phyloP scores from a whole-genome alignment of 495 filamentous ascomycete genomes.

The Usnea hakonensis region DNA sequence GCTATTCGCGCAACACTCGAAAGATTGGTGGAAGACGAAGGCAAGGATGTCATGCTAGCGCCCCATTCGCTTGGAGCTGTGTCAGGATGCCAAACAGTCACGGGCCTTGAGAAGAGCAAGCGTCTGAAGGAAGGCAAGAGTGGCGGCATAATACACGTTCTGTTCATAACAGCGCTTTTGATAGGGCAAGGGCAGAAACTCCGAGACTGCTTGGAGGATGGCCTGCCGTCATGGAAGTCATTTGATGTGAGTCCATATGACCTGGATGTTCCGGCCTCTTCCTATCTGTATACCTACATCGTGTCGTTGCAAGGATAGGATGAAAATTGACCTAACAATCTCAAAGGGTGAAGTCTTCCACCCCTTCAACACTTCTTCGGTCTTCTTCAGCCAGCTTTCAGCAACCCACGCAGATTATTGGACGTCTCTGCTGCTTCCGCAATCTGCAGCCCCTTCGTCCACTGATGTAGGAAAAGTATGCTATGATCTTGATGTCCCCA shows the following conservation, averaged over 20 bases:
- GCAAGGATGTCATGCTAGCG: slow-evolving; percentile 1
- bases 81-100: background rate
- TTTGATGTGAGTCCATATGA: background rate
- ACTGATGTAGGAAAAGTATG: background rate
- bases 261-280: too few relatives aligned
- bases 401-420: background rate
- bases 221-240: background rate
- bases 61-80: slow-evolving; percentile 1
- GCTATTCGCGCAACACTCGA: background rate
- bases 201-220: background rate
- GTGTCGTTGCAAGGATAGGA: too few relatives aligned
- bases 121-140: background rate
- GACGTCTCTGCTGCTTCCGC: background rate
- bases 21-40: background rate
- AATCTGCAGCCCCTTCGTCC: background rate
- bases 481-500: background rate
- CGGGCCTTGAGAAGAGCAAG: background rate
- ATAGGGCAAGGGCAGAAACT: background rate
- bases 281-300: too few relatives aligned
- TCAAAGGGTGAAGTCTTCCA: background rate
- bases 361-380: background rate
- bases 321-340: too few relatives aligned
- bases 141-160: background rate
- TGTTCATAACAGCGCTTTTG: background rate
- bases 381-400: background rate